Conservation (phyloP, 345 rosid genomes). For the Eucalyptus coolabah region DNA sequence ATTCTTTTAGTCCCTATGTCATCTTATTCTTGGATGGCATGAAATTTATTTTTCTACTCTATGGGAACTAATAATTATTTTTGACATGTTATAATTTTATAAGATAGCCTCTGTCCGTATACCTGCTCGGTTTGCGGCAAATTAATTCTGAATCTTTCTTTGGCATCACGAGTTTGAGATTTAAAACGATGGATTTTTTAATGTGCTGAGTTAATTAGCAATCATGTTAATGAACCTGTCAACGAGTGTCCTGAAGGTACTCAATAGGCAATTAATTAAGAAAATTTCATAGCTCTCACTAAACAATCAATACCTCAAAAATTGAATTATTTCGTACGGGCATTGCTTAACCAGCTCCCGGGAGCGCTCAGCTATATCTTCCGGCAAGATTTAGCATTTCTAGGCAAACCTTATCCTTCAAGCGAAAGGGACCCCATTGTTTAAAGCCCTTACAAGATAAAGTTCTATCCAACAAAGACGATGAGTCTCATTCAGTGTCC, state of each 20-base stretch:
- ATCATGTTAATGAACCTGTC: neutral
- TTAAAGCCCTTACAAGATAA: neutral
- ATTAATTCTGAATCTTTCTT: neutral
- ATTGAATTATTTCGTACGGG: neutral
- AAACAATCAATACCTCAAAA: neutral
- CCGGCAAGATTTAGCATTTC: neutral
- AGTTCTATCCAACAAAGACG: neutral
- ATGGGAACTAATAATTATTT: neutral
- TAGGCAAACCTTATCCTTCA: neutral
- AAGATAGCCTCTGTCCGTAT: neutral
- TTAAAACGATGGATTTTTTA: neutral
- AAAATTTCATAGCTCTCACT: neutral
- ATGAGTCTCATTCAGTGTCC: neutral
- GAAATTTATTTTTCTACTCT: neutral
- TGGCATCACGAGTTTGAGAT: neutral
- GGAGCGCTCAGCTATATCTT: neutral
- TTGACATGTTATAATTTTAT: neutral
- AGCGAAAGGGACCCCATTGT: neutral
- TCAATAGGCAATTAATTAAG: neutral
- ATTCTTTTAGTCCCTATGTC: neutral
- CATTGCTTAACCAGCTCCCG: neutral
- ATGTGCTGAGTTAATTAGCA: neutral
- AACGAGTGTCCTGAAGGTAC: neutral
- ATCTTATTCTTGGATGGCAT: neutral
- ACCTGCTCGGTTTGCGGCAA: neutral